Conservation (phyloP, 1,284 basidiomycete species). For the Mycosarcoma maydis region DNA sequence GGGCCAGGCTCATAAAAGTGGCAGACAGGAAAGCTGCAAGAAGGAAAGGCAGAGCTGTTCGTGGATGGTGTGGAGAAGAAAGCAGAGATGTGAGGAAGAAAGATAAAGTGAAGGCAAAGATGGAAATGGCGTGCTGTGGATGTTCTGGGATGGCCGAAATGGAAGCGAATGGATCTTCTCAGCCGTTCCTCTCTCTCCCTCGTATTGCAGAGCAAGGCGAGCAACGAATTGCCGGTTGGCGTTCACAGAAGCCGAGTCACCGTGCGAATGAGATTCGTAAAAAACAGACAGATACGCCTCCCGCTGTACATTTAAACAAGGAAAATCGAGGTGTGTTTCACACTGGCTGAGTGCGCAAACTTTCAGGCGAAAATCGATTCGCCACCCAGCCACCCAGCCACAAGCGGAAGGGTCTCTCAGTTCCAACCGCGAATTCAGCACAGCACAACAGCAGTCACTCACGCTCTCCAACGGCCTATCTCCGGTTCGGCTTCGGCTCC, state of each 20-base stretch:
- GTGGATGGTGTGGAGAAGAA: background rate
- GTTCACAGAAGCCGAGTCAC: background rate
- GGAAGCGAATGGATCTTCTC: slow-evolving; percentile 40
- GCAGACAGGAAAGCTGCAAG: too few species aligned
- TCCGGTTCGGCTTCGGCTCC: too few species aligned
- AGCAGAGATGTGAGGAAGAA: background rate
- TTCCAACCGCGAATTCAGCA: background rate
- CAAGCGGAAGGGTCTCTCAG: background rate
- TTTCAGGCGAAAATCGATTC: background rate
- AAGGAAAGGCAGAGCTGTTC: background rate
- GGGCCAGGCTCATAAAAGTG: slow-evolving; percentile 41
- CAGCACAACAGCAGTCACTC: background rate
- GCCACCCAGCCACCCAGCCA: background rate
- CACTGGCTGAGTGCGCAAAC: background rate
- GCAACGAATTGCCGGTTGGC: background rate
- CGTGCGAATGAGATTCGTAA: too few species aligned
- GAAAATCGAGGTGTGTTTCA: too few species aligned
- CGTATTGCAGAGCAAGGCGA: background rate
- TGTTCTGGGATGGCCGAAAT: slow-evolving; percentile 4
- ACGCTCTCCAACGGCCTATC: background rate
- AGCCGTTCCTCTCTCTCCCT: background rate
- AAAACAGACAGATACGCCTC: too few species aligned
- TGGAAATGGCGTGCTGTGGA: slow-evolving; percentile 8
- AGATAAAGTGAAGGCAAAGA: background rate
- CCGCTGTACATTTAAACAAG: too few species aligned